These are phyloP conservation scores for Botryotinia globosa DNA, from an alignment of 2,329 filamentous ascomycete genomes.

Conservation along the genomic window DNA sequence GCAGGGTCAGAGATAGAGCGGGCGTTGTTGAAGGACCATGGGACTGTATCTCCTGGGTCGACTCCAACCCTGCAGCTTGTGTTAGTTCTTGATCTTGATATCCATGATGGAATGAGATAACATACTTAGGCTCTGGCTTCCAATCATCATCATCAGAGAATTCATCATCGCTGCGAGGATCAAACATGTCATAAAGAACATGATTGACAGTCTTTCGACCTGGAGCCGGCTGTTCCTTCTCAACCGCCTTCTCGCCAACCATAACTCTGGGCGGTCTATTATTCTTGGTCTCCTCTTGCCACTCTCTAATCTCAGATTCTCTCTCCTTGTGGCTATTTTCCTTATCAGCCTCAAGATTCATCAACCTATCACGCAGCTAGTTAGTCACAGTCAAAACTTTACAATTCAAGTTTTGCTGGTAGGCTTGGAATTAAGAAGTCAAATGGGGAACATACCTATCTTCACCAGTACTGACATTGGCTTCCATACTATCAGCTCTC, in stretches of 20 bases:
- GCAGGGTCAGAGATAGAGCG: not conserved
- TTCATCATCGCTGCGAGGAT: not conserved
- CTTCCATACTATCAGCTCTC: not conserved
- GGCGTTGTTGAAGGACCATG: not conserved
- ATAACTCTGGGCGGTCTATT: not conserved
- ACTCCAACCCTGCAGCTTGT: not conserved
- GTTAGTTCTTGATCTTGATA: not conserved
- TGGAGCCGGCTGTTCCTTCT: not conserved
- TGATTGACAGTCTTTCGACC: not conserved
- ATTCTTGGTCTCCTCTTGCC: not conserved
- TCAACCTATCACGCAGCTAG: not conserved
- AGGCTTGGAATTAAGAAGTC: not conserved
- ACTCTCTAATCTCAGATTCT: not conserved
- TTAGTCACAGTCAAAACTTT: not conserved
- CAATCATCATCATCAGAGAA: not conserved
- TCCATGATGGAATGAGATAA: rapidly evolving
- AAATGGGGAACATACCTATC: not conserved
- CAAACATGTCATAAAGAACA: not conserved
- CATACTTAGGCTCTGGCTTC: not conserved
- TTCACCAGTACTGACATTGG: not conserved
- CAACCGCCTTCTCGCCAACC: not conserved
- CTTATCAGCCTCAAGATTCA: not conserved
- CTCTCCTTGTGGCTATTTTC: not conserved
- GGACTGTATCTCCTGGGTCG: not conserved
- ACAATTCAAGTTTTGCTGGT: not conserved